Evolutionary conservation across 129 eudicot species (phyloP).

Genomic region (Pseudognaphalium luteoalbum): DNA sequence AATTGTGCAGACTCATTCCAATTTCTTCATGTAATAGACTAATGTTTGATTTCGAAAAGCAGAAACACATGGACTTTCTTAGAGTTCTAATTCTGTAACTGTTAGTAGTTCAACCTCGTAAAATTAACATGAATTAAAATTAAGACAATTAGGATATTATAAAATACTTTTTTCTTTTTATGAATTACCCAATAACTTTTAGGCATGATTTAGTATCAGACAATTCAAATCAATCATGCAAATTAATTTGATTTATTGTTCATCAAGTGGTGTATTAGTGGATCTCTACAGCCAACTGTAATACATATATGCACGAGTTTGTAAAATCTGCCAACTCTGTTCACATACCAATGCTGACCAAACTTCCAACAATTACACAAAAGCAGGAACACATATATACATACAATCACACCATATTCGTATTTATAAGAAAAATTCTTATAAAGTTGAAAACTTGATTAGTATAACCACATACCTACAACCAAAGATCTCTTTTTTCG

Average conservation of each 20-base stretch:
- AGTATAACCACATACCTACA: constrained; percentile 12
- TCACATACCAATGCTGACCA: constrained; percentile 14
- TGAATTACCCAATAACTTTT: background rate
- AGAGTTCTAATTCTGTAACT: constrained; percentile 1
- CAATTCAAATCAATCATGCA: constrained; percentile 14
- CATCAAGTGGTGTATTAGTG: background rate
- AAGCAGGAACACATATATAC: background rate
- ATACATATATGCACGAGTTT: constrained; percentile 6
- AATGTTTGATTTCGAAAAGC: background rate
- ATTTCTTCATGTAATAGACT: constrained; percentile 7
- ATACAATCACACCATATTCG: background rate
- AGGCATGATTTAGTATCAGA: constrained; percentile 19
- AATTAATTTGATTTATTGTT: background rate
- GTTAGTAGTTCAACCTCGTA: constrained; percentile 10
- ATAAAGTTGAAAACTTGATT: constrained; percentile 8
- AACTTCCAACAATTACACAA: constrained; percentile 11
- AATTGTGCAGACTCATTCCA: background rate
- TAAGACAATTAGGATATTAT: background rate
- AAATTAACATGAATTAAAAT: background rate
- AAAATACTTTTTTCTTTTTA: no score
- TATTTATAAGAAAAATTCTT: background rate
- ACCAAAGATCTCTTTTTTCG: constrained; percentile 17
- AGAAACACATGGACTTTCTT: background rate
- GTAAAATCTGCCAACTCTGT: background rate
- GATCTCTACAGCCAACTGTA: constrained; percentile 21